phyloP scores from a whole-genome alignment of 371 early-diverging fungal species.

The Circinella umbellata region DNA sequence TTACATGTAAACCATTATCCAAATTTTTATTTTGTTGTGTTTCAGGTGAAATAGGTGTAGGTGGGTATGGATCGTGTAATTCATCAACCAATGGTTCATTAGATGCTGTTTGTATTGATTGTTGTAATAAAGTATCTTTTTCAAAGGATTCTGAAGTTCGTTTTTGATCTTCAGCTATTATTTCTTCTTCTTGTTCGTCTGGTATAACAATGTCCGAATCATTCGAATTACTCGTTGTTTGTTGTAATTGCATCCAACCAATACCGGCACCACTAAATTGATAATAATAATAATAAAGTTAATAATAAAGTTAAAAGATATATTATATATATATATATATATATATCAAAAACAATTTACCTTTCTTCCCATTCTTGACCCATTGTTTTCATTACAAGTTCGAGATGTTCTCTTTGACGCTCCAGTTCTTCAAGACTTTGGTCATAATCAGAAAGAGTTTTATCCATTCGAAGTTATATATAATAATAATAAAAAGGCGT shows the following conservation, averaged over 20 bases:
- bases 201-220: too few species aligned
- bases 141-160: too few species aligned
- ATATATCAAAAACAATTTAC: too few species aligned
- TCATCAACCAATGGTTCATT: neutral
- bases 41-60: conserved; percentile 1
- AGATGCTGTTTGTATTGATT: too few species aligned
- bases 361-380: conserved; percentile 59
- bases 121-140: too few species aligned
- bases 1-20: neutral
- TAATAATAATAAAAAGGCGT: too few species aligned
- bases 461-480: conserved; percentile 14
- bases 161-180: too few species aligned
- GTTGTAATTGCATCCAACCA: conserved; percentile 39
- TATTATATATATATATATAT: neutral
- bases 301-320: neutral
- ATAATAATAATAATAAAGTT: neutral
- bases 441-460: conserved; percentile 42
- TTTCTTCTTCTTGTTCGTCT: too few species aligned
- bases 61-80: neutral
- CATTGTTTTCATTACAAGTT: conserved; percentile 51
- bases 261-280: conserved; percentile 48
- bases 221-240: neutral
- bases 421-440: conserved; percentile 50
- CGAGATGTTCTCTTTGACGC: conserved; percentile 41
- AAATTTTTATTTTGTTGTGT: conserved; percentile 6